Base-by-base conservation (phyloP, 768 basidiomycete genomes). In the Rhizopogon vulgaris region DNA sequence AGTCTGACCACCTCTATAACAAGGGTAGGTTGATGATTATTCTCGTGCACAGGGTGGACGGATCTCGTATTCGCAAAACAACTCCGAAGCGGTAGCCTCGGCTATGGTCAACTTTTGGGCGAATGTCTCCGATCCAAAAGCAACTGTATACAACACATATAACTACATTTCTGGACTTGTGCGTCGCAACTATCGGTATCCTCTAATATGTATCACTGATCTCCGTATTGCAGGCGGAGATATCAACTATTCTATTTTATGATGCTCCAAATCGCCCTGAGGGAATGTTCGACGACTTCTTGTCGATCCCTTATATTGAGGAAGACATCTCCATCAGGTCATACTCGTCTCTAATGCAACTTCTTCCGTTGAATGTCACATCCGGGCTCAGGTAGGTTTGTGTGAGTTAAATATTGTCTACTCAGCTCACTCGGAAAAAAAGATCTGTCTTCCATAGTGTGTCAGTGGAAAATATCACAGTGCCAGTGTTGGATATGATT, bases 211-310 rank as follows among this genome's bases (percentile, higher is more conserved):
- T 52, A 1, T 27, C 53, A 45, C 34, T 68, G 61, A 52, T 59
- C 68, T 9, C 37, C 17, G 18, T 38, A 3, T 37, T 51, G 1
- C 38, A 58, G 63, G 48, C 51, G 17, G 38, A 51, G 38, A 39
- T 46, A 34, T 68, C 62, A 51, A 14, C 58, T 68, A 11, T 79
- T 3, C 48, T 85, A 22, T 86, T 85, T 64, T 85, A 86, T 56
- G 78, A 85, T 57, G 77, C 56, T 0, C 82, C 66, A 38, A 49
- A 53, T 14, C 58, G 59, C 22, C 66, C 62, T 28, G 28, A 51
- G 10, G 62, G 63, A 24, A 45, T 60, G 4, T 69, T 68, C 34
- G 63, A 69, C 12, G 52, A 36, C 8, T 68, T 83, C 32, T 36
- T 66, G 53, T 43, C 76, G 7, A 41, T 82, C 11, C 45, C 51